Percentiles rank a stretch among this genome's conserved stretches.
Conservation (phyloP, 2,329 filamentous ascomycete genomes). For the Colletotrichum lindemuthianum region DNA sequence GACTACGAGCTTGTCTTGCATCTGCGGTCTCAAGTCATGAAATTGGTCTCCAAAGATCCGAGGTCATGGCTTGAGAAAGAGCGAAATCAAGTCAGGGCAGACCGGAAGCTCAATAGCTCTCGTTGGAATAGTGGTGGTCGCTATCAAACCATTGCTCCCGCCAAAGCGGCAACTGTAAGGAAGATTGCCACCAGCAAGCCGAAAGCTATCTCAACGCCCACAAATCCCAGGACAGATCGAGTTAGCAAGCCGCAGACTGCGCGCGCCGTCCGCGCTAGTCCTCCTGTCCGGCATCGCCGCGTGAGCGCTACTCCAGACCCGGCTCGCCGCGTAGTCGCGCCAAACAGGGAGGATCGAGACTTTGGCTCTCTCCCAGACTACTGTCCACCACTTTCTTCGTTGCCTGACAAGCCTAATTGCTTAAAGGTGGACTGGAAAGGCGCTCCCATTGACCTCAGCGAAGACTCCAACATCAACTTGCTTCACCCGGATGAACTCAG, state of each 20-base stretch:
- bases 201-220: conserved; percentile 12
- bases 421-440: conserved; percentile 92
- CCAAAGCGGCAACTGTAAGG: conserved; percentile 33
- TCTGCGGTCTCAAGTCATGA: conserved; percentile 64
- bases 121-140: conserved; percentile 45
- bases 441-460: conserved; percentile 77
- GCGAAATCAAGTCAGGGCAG: conserved; percentile 58
- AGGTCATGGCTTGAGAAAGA: conserved; percentile 61
- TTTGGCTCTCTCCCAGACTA: conserved; percentile 77
- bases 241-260: conserved; percentile 48
- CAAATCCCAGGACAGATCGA: conserved; percentile 45
- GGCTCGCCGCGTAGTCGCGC: conserved; percentile 63
- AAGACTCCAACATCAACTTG: conserved; percentile 74
- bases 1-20: conserved; percentile 65
- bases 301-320: conserved; percentile 61
- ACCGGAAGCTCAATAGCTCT: conserved; percentile 51
- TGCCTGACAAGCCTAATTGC: conserved; percentile 73
- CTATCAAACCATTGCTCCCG: conserved; percentile 53
- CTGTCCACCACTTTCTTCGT: conserved; percentile 74
- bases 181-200: conserved; percentile 28
- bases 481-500: conserved; percentile 82
- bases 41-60: conserved; percentile 55
- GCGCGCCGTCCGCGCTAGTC: conserved; percentile 48
- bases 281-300: conserved; percentile 42
- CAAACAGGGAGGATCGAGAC: conserved; percentile 84